Percentiles rank a stretch among this genome's conserved stretches.
Conservation (phyloP, 208 protist species). For the Leishmania guyanensis region DNA sequence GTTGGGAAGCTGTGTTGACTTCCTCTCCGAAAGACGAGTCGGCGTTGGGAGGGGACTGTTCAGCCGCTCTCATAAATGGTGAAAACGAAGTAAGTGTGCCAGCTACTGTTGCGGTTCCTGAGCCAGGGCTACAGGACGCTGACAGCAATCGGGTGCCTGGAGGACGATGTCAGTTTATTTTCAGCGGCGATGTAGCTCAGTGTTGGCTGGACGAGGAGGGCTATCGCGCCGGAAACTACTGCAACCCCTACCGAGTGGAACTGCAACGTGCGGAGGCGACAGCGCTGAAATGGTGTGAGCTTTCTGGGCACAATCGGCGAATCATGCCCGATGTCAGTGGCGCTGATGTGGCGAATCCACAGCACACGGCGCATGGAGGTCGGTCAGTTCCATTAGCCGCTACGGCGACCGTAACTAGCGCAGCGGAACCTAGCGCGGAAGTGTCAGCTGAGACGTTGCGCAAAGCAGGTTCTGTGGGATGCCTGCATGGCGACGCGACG, state of each 20-base stretch:
- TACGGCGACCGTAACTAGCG: neutral
- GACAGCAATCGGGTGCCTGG: neutral
- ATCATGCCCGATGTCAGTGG: neutral
- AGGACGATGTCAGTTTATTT: neutral
- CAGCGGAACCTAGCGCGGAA: neutral
- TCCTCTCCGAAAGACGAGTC: neutral
- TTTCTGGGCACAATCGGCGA: neutral
- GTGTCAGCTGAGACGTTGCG: neutral
- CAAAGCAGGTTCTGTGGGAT: neutral
- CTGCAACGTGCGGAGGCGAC: neutral
- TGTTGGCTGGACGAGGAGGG: slow-evolving; percentile 24
- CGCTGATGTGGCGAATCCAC: neutral
- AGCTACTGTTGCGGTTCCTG: neutral
- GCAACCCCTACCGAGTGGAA: slow-evolving; percentile 11
- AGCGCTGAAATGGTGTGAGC: slow-evolving; percentile 21
- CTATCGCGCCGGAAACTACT: neutral
- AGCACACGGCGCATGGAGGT: neutral
- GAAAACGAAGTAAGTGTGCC: neutral
- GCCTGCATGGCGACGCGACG: neutral
- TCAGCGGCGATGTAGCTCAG: slow-evolving; percentile 27
- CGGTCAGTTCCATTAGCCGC: neutral
- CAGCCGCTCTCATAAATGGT: neutral
- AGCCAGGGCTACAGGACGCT: neutral
- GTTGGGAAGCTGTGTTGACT: neutral
- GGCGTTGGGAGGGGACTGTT: neutral